A percentile compares a stretch with the other conserved stretches of the same genome.
These are phyloP conservation scores for Nelumbo lutea DNA, from an alignment of 164 flowering plant genomes.

Conservation along the genomic window DNA sequence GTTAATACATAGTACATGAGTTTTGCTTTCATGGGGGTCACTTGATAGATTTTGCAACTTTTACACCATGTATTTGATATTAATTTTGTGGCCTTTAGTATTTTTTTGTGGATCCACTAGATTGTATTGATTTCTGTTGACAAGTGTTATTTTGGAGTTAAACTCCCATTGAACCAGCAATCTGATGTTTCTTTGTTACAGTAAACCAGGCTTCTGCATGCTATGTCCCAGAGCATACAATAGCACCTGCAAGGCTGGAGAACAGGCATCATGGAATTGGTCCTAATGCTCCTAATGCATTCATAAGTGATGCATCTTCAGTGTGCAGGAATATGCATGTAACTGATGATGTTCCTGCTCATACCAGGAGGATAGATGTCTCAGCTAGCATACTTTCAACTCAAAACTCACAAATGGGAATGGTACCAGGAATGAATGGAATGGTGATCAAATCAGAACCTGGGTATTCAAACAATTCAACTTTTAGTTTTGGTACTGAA, in stretches of 20 bases:
- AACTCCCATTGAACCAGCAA: not conserved
- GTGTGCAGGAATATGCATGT: constrained; percentile 39
- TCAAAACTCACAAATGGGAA: constrained; percentile 43
- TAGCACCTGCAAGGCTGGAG: constrained; percentile 40
- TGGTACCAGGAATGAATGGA: constrained; percentile 67
- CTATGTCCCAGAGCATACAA: constrained; percentile 43
- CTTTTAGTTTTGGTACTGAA: constrained; percentile 47
- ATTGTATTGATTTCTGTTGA: not conserved
- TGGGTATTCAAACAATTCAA: constrained; percentile 43
- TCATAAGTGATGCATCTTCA: constrained; percentile 51
- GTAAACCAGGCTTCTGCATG: constrained; percentile 53
- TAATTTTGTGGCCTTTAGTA: no score
- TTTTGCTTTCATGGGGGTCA: no score
- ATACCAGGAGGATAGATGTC: constrained; percentile 42
- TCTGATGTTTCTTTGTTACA: constrained; percentile 21
- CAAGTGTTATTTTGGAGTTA: not conserved
- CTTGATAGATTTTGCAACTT: no score
- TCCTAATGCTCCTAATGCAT: constrained; percentile 24
- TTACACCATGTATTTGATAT: no score
- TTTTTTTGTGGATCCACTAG: no score
- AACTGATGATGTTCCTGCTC: constrained; percentile 40
- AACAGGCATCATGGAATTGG: constrained; percentile 32
- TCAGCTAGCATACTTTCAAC: constrained; percentile 39
- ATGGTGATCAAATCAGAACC: constrained; percentile 66
- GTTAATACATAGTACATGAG: no score